Percentiles rank a stretch among this genome's conserved stretches.
Conservation (phyloP, 2,329 filamentous ascomycete genomes). For the Microcyclospora pomicola region DNA sequence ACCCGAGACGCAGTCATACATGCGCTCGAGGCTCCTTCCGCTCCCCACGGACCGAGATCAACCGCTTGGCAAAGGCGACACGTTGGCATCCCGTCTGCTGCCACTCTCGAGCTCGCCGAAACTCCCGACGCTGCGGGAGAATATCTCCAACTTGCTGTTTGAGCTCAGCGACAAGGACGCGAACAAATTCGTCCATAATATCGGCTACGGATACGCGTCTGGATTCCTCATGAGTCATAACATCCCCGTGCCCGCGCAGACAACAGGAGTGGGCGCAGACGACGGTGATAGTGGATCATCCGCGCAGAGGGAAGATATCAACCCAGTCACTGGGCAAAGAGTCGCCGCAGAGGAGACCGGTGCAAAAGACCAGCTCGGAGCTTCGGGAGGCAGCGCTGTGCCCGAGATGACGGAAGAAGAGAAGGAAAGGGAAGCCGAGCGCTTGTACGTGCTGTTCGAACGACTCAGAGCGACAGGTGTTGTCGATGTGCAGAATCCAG, state of each 20-base stretch:
- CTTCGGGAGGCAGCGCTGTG: too few relatives aligned
- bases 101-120: slow-evolving; percentile 61
- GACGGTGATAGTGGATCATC: slow-evolving; percentile 23
- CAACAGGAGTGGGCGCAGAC: slow-evolving; percentile 39
- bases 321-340: slow-evolving; percentile 79
- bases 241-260: slow-evolving; percentile 57
- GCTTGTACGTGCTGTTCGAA: slow-evolving; percentile 81
- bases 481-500: slow-evolving; percentile 65
- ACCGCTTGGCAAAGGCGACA: slow-evolving; percentile 62
- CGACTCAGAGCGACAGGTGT: slow-evolving; percentile 61
- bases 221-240: slow-evolving; percentile 81
- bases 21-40: slow-evolving; percentile 60
- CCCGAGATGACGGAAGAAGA: slow-evolving; percentile 80
- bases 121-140: slow-evolving; percentile 57
- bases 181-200: slow-evolving; percentile 69
- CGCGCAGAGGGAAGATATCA: slow-evolving; percentile 37
- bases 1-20: slow-evolving; percentile 43
- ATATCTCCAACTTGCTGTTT: slow-evolving; percentile 69
- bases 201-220: slow-evolving; percentile 87
- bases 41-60: slow-evolving; percentile 60
- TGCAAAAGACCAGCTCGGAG: slow-evolving; percentile 28
- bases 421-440: slow-evolving; percentile 82
- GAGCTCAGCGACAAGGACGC: slow-evolving; percentile 74
- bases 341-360: slow-evolving; percentile 26
- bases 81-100: slow-evolving; percentile 62